Conservation (phyloP, 352 stramenopile species). For the Pythium apleroticum region DNA sequence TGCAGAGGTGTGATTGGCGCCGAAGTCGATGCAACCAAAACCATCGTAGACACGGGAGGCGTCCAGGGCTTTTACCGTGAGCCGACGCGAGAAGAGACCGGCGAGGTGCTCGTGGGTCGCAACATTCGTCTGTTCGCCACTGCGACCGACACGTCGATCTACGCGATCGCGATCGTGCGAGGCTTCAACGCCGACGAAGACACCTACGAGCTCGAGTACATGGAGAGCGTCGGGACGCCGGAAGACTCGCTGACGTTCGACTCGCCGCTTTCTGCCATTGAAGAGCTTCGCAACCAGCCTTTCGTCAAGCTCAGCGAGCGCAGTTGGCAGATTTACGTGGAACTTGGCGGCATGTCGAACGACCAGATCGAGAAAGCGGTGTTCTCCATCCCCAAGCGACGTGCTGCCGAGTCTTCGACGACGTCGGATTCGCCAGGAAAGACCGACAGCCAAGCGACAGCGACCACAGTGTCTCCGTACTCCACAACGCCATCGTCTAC, state of each 20-base stretch:
- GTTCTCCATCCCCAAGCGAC: constrained; percentile 82
- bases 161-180: constrained; percentile 27
- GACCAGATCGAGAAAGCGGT: constrained; percentile 57
- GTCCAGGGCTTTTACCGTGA: constrained; percentile 67
- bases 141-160: constrained; percentile 52
- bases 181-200: constrained; percentile 40
- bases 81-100: constrained; percentile 51
- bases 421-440: constrained; percentile 5
- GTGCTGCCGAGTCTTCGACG: constrained; percentile 22
- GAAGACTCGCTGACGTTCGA: constrained; percentile 27
- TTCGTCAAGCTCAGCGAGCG: constrained; percentile 33
- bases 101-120: constrained; percentile 43
- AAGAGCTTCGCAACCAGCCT: constrained; percentile 18
- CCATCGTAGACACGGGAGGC: constrained; percentile 33
- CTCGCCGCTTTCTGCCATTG: constrained; percentile 21
- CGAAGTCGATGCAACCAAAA: constrained; percentile 34
- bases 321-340: constrained; percentile 75
- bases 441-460: neutral
- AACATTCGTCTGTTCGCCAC: constrained; percentile 70
- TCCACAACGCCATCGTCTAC: constrained; percentile 21
- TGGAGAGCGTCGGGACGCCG: constrained; percentile 29
- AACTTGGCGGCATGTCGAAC: constrained; percentile 45
- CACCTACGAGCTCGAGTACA: constrained; percentile 60
- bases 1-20: constrained; percentile 83
- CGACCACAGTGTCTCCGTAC: constrained; percentile 14